phyloP scores from a whole-genome alignment of 1,284 basidiomycete genomes.

The Cutaneotrichosporon spelunceum region DNA sequence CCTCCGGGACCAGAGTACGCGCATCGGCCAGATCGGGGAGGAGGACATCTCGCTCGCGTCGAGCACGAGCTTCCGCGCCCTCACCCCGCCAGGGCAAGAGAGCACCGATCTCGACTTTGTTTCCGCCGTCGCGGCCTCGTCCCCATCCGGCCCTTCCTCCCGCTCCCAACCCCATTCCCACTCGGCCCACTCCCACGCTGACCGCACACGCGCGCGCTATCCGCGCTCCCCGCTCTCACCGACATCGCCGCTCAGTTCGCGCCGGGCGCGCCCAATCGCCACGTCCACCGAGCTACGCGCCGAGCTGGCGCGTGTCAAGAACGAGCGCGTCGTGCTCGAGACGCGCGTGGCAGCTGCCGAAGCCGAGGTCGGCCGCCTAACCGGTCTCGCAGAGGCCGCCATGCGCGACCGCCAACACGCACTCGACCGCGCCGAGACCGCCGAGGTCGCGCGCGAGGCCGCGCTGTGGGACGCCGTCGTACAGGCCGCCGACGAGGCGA shows the following conservation, averaged over 20 bases:
- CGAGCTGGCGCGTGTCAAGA: conserved; percentile 13
- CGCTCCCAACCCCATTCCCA: too few relatives aligned
- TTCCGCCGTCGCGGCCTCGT: neutral
- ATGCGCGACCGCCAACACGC: conserved; percentile 16
- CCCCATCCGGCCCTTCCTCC: neutral
- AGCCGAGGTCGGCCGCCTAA: conserved; percentile 14
- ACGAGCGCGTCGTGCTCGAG: conserved; percentile 13
- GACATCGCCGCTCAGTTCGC: neutral
- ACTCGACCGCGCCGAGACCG: conserved; percentile 2
- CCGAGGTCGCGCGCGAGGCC: conserved; percentile 9
- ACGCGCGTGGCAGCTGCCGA: conserved; percentile 9
- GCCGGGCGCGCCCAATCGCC: neutral
- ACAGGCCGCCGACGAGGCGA: conserved; percentile 16
- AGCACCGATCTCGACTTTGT: neutral
- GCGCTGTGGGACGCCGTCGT: conserved; percentile 18
- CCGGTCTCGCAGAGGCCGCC: conserved; percentile 6
- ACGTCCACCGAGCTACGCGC: conserved; percentile 3
- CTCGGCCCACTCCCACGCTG: too few relatives aligned
- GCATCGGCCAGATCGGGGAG: conserved; percentile 10
- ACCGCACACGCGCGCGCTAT: neutral
- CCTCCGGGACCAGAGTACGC: conserved; percentile 10
- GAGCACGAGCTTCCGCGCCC: conserved; percentile 12
- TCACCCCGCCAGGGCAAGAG: conserved; percentile 15
- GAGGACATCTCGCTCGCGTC: conserved; percentile 19
- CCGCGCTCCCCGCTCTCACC: neutral